Conservation (phyloP, 768 basidiomycete species). For the Tubosaeta sp. region DNA sequence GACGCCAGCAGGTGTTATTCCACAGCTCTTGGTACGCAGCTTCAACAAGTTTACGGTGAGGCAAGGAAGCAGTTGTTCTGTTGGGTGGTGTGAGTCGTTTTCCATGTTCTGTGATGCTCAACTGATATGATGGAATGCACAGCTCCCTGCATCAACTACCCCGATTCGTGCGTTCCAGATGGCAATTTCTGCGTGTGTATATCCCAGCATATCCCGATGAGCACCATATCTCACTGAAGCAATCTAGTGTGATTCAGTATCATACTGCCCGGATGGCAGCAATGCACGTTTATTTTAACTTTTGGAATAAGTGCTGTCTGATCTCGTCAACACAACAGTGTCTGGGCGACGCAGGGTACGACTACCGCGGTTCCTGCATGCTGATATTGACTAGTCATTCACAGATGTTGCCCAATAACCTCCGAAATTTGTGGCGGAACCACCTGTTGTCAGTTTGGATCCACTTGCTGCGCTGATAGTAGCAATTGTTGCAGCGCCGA, state of each 20-base stretch:
- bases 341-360: conserved; percentile 5
- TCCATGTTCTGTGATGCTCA: background rate
- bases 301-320: background rate
- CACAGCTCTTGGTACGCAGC: conserved; percentile 9
- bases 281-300: conserved; percentile 8
- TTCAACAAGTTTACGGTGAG: conserved; percentile 7
- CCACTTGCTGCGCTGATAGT: conserved; percentile 11
- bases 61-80: conserved; percentile 4
- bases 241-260: conserved; percentile 8
- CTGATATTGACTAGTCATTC: background rate
- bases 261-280: conserved; percentile 12
- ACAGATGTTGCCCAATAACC: conserved; percentile 17
- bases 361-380: background rate
- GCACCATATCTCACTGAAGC: background rate
- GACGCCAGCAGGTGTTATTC: background rate
- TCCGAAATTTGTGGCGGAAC: conserved; percentile 12
- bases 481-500: conserved; percentile 8
- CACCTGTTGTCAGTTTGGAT: conserved; percentile 8
- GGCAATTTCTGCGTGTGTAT: conserved; percentile 20
- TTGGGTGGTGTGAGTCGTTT: conserved; percentile 12
- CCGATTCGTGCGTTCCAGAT: conserved; percentile 12
- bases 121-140: background rate
- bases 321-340: conserved; percentile 8
- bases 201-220: too few relatives aligned
- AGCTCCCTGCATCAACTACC: conserved; percentile 20